These are phyloP conservation scores for Phlyctochytrium bullatum DNA, from an alignment of 192 early-diverging fungal genomes.

Conservation along the genomic window DNA sequence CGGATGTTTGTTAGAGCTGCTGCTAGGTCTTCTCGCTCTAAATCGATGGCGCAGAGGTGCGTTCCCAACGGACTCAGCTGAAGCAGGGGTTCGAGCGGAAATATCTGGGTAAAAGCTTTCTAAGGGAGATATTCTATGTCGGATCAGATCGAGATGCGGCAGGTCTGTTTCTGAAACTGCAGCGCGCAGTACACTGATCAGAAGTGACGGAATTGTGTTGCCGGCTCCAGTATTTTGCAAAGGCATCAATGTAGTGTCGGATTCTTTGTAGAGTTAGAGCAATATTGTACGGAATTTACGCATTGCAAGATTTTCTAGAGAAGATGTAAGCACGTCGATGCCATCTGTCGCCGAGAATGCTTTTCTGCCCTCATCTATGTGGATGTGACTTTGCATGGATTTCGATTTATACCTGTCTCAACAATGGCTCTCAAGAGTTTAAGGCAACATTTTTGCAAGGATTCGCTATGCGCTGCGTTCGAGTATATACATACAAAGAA, in stretches of 20 bases:
- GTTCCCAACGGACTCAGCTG: no score
- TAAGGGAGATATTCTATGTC: conserved; percentile 7
- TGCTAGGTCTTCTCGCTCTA: not conserved
- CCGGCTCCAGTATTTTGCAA: conserved; percentile 22
- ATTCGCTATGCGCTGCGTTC: conserved; percentile 21
- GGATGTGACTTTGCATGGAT: not conserved
- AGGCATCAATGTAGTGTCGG: no score
- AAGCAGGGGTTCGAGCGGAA: no score
- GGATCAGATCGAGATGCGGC: conserved; percentile 26
- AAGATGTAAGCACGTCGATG: conserved; percentile 30
- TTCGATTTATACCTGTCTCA: conserved; percentile 30
- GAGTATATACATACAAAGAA: conserved; percentile 27
- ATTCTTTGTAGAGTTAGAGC: no score
- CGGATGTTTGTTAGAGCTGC: not conserved
- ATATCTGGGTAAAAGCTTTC: no score
- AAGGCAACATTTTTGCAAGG: conserved; percentile 31
- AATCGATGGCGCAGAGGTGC: no score
- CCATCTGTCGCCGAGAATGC: conserved; percentile 39
- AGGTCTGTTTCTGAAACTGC: conserved; percentile 43
- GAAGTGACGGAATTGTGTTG: conserved; percentile 38
- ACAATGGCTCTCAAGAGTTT: conserved; percentile 38
- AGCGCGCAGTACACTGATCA: conserved; percentile 41
- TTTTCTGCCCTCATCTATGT: conserved; percentile 32
- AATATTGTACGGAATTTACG: conserved; percentile 18
- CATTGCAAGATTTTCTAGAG: conserved; percentile 34